Conservation (phyloP, 2,329 filamentous ascomycete species). For the Diplocarpon rosae region DNA sequence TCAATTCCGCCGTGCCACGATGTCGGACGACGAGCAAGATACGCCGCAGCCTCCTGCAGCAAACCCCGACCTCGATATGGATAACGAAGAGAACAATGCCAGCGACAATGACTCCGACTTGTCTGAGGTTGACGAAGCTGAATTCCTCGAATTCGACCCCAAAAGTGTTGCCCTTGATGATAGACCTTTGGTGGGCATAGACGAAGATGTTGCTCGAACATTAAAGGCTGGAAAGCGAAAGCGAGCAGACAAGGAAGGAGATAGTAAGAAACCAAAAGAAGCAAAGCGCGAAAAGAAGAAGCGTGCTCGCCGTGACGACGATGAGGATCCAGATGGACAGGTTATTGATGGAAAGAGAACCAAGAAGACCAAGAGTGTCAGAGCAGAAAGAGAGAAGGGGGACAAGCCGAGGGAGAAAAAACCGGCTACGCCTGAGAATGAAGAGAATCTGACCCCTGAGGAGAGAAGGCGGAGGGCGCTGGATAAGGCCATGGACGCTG, state of each 20-base stretch:
- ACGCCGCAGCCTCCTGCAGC: constrained; percentile 14
- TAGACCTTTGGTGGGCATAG: constrained; percentile 49
- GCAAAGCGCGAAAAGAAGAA: constrained; percentile 58
- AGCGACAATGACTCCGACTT: constrained; percentile 41
- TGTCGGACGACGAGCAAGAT: constrained; percentile 16
- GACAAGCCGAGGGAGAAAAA: constrained; percentile 30
- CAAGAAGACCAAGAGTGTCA: constrained; percentile 30
- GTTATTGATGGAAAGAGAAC: constrained; percentile 42
- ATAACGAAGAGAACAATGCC: constrained; percentile 24
- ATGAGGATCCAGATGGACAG: constrained; percentile 35
- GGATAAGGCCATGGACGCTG: constrained; percentile 77
- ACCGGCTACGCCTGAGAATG: constrained; percentile 54
- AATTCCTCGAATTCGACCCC: constrained; percentile 60
- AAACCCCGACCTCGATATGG: constrained; percentile 24
- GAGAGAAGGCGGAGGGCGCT: constrained; percentile 76
- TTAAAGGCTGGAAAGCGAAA: constrained; percentile 56
- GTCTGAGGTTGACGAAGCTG: constrained; percentile 58
- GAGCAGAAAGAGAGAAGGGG: constrained; percentile 31
- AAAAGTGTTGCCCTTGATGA: constrained; percentile 52
- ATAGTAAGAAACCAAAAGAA: constrained; percentile 59
- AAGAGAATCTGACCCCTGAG: constrained; percentile 72
- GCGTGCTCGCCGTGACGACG: constrained; percentile 42
- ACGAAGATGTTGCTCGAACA: constrained; percentile 52
- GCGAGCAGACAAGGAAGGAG: constrained; percentile 50
- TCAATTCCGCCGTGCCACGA: background rate